A percentile compares a stretch with the other conserved stretches of the same genome.
Evolutionary conservation across 495 filamentous ascomycete genomes (phyloP).

Genomic region (Penicillium fimorum): DNA sequence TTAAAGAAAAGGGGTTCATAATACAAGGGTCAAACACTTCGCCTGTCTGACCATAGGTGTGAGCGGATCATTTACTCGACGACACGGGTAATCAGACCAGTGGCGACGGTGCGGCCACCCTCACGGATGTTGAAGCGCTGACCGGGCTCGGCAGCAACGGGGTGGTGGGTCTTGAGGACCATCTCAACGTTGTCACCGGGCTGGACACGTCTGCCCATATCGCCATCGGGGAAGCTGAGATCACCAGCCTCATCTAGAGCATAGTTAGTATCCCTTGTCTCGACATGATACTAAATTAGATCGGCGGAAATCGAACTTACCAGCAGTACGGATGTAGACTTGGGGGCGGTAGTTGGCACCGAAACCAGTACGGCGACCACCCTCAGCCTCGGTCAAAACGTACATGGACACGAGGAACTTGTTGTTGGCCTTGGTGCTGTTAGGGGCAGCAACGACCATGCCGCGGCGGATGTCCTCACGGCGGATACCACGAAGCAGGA

Average conservation of each 20-base stretch:
- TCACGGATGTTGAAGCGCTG: slow-evolving; percentile 97
- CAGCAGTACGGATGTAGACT: slow-evolving; percentile 90
- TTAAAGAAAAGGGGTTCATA: slow-evolving; percentile 34
- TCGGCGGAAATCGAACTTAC: slow-evolving; percentile 35
- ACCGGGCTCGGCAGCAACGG: slow-evolving; percentile 81
- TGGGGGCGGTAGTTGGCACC: slow-evolving; percentile 91
- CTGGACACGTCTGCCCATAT: slow-evolving; percentile 78
- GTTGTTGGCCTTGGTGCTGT: slow-evolving; percentile 72
- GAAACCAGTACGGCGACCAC: slow-evolving; percentile 93
- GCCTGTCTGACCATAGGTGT: slow-evolving; percentile 8
- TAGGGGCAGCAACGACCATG: slow-evolving; percentile 86
- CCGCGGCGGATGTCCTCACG: slow-evolving; percentile 91
- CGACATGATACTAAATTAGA: neutral
- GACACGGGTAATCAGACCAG: slow-evolving; percentile 85
- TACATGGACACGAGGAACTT: slow-evolving; percentile 96
- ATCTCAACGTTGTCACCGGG: slow-evolving; percentile 99
- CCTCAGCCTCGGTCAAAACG: slow-evolving; percentile 95
- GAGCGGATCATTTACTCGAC: slow-evolving; percentile 37
- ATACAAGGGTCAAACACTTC: slow-evolving; percentile 33
- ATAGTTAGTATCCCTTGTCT: slow-evolving; percentile 9
- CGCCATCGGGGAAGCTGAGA: slow-evolving; percentile 79
- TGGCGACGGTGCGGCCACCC: slow-evolving; percentile 90
- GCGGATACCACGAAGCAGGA: slow-evolving; percentile 89
- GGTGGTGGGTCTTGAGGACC: slow-evolving; percentile 73
- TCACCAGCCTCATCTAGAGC: slow-evolving; percentile 69